A percentile compares a stretch with the other conserved stretches of the same genome.
Conservation (phyloP, 1,284 basidiomycete species). For the Ustilago trichophora region DNA sequence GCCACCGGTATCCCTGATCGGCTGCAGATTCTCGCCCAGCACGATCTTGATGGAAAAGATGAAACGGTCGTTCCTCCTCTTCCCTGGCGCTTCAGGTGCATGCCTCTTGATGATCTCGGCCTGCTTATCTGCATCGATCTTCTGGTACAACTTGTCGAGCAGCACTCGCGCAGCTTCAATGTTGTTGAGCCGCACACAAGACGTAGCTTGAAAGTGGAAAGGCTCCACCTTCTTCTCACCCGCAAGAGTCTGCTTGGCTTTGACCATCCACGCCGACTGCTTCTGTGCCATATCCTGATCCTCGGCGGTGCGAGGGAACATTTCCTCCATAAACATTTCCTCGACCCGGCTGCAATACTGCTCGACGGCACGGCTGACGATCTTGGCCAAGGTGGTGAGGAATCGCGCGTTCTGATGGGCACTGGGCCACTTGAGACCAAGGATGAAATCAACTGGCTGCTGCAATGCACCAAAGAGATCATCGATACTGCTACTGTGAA, state of each 20-base stretch:
- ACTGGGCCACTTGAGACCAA: constrained; percentile 91
- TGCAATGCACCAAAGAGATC: constrained; percentile 94
- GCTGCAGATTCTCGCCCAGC: constrained; percentile 68
- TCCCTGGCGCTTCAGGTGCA: constrained; percentile 68
- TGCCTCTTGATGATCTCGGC: constrained; percentile 72
- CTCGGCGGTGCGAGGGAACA: constrained; percentile 77
- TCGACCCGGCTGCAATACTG: constrained; percentile 90
- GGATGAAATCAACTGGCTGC: constrained; percentile 86
- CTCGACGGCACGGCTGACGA: constrained; percentile 87
- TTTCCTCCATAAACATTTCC: constrained; percentile 88
- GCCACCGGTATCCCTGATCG: constrained; percentile 41
- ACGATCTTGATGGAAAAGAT: constrained; percentile 94
- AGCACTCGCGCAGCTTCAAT: constrained; percentile 89
- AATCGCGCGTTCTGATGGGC: constrained; percentile 87
- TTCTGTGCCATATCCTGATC: constrained; percentile 68
- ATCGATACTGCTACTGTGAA: constrained; percentile 93
- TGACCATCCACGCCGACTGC: constrained; percentile 92
- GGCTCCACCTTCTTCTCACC: constrained; percentile 90
- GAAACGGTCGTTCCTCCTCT: constrained; percentile 68
- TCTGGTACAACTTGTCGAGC: constrained; percentile 91
- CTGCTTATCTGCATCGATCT: constrained; percentile 89
- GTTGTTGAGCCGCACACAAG: constrained; percentile 97
- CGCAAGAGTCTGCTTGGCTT: constrained; percentile 80
- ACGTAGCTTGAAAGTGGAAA: constrained; percentile 87
- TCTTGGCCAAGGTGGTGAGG: constrained; percentile 79